phyloP scores from a whole-genome alignment of 208 protist species.

The Crithidia bombi region DNA sequence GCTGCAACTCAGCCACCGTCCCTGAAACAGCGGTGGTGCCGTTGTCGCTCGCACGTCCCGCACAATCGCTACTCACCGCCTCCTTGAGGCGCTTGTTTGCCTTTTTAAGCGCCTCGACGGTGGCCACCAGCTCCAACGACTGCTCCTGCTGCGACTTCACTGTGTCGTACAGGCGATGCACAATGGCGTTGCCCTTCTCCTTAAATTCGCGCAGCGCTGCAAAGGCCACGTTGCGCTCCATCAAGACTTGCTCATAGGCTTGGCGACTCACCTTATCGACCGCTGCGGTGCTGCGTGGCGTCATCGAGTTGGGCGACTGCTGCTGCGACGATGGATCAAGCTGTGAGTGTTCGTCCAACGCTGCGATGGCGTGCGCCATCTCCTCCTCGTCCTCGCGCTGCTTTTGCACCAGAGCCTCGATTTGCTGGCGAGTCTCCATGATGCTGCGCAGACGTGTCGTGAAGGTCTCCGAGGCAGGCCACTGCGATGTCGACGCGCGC shows the following conservation, averaged over 20 bases:
- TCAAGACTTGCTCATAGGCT: slow-evolving; percentile 33
- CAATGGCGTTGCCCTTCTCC: slow-evolving; percentile 54
- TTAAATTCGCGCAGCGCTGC: slow-evolving; percentile 49
- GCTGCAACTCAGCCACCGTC: slow-evolving; percentile 27
- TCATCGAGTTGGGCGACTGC: slow-evolving; percentile 1
- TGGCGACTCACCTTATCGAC: not conserved
- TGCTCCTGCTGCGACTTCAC: slow-evolving; percentile 44
- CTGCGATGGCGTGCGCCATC: slow-evolving; percentile 16
- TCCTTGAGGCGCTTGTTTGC: slow-evolving; percentile 39
- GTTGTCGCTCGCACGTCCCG: not conserved
- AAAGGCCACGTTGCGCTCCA: slow-evolving; percentile 52
- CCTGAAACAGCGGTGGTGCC: not conserved
- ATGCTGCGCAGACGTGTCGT: slow-evolving; percentile 27
- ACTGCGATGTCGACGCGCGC: slow-evolving; percentile 15
- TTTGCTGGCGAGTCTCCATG: slow-evolving; percentile 34
- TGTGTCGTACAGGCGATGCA: slow-evolving; percentile 49
- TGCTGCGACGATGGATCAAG: slow-evolving; percentile 2
- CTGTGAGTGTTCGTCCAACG: slow-evolving; percentile 22
- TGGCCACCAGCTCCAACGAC: slow-evolving; percentile 34
- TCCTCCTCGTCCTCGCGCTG: slow-evolving; percentile 37
- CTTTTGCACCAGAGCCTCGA: slow-evolving; percentile 30
- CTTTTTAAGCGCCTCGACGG: slow-evolving; percentile 38
- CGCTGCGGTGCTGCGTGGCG: too few species aligned
- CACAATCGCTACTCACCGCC: slow-evolving; percentile 1
- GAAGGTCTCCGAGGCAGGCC: slow-evolving; percentile 27